A percentile compares a stretch with the other conserved stretches of the same genome.
Evolutionary conservation across 2,329 filamentous ascomycete species (phyloP).

Genomic region (Volutella citrinella): DNA sequence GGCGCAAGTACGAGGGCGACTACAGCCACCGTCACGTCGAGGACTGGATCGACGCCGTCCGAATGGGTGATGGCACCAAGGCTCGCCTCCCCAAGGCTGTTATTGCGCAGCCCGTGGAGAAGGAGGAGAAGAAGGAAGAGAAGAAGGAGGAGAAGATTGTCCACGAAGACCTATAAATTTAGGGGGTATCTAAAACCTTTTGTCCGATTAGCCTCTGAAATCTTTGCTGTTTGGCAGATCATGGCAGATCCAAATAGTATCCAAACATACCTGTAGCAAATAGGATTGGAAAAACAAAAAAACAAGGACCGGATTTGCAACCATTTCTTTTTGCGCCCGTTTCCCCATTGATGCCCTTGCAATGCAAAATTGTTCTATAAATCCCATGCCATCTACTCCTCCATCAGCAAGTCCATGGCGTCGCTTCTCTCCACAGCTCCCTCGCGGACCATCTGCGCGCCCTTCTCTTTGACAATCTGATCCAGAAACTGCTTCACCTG

Average conservation of each 20-base stretch:
- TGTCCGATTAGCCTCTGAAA: conserved; percentile 19
- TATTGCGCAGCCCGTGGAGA: conserved; percentile 37
- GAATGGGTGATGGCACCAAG: conserved; percentile 83
- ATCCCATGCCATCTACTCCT: conserved; percentile 27
- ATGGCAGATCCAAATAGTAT: background rate
- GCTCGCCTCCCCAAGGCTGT: conserved; percentile 66
- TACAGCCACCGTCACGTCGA: conserved; percentile 65
- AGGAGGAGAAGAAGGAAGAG: conserved; percentile 20
- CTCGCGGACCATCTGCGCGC: conserved; percentile 59
- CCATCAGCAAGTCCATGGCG: conserved; percentile 50
- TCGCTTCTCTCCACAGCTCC: conserved; percentile 48
- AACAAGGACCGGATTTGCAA: no score
- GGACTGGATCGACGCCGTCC: conserved; percentile 85
- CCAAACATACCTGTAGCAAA: background rate
- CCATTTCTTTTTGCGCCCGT: no score
- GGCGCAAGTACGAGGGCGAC: conserved; percentile 66
- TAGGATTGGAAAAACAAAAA: background rate
- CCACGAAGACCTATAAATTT: conserved; percentile 54
- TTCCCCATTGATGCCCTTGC: no score
- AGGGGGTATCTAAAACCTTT: conserved; percentile 10
- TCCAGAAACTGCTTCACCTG: conserved; percentile 81
- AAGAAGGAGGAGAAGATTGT: conserved; percentile 20
- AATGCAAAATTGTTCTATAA: conserved; percentile 9
- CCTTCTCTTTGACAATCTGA: conserved; percentile 70
- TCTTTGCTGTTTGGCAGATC: conserved; percentile 13